A percentile compares a stretch with the other conserved stretches of the same genome.
phyloP scores from a whole-genome alignment of 192 early-diverging fungal species.

The Pilaira anomala region DNA sequence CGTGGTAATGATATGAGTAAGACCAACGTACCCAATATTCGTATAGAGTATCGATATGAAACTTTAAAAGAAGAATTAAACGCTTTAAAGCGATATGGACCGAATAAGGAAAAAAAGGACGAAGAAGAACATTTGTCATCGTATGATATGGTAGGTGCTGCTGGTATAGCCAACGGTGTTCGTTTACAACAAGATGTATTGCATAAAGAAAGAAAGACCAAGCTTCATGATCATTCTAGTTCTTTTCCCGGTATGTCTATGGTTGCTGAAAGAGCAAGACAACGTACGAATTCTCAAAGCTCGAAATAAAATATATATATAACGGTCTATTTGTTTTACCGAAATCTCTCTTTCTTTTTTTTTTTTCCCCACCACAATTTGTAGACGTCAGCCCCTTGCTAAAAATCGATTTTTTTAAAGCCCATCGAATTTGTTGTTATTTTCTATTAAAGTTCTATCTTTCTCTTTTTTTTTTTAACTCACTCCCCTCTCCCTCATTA shows the following conservation, averaged over 20 bases:
- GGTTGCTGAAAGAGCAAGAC: slow-evolving; percentile 27
- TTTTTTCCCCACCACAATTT: no score
- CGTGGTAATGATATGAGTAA: slow-evolving; percentile 82
- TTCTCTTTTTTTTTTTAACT: no score
- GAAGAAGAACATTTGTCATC: neutral
- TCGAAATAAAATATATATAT: neutral
- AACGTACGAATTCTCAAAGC: neutral
- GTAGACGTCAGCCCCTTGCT: no score
- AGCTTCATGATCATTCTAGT: neutral
- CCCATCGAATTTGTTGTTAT: no score
- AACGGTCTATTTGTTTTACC: no score
- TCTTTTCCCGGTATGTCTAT: slow-evolving; percentile 29
- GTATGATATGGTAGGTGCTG: slow-evolving; percentile 12
- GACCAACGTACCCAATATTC: slow-evolving; percentile 89
- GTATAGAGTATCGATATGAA: slow-evolving; percentile 76
- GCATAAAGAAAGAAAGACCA: neutral
- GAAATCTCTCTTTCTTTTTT: no score
- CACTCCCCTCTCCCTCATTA: no score
- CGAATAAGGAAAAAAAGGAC: neutral
- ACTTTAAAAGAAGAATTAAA: slow-evolving; percentile 80
- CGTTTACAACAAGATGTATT: slow-evolving; percentile 11
- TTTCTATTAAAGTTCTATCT: no score
- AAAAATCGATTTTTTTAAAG: no score
- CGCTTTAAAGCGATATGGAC: slow-evolving; percentile 40
- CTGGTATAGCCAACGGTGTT: neutral